Conservation (phyloP, 768 basidiomycete species). For the Trametes coccinea region DNA sequence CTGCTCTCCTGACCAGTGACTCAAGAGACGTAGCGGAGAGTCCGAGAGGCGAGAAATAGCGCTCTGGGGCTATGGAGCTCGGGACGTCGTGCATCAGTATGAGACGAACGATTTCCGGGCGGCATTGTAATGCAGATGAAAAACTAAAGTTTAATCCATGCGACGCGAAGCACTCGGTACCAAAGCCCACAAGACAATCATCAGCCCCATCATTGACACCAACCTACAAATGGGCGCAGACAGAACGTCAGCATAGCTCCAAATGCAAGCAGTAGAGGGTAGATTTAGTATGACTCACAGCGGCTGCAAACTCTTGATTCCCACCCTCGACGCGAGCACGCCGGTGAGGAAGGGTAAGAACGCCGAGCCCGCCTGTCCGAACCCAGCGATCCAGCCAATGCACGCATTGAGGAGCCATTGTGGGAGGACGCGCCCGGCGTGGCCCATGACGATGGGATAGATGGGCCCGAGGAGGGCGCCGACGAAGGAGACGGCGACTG, state of each 20-base stretch:
- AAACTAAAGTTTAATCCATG: neutral
- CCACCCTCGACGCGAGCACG: constrained; percentile 40
- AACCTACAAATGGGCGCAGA: too few relatives aligned
- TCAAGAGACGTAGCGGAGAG: too few relatives aligned
- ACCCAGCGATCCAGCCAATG: constrained; percentile 55
- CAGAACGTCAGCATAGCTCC: too few relatives aligned
- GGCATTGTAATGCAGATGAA: too few relatives aligned
- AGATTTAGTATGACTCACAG: constrained; percentile 37
- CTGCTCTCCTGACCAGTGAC: too few relatives aligned
- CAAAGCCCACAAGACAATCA: neutral
- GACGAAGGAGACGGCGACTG: constrained; percentile 53
- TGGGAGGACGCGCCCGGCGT: constrained; percentile 45
- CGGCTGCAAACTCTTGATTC: constrained; percentile 49
- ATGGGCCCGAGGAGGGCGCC: constrained; percentile 54
- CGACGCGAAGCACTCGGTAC: neutral
- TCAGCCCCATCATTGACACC: too few relatives aligned
- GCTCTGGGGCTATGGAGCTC: too few relatives aligned
- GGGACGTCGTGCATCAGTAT: too few relatives aligned
- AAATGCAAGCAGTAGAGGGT: too few relatives aligned
- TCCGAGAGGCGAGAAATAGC: too few relatives aligned
- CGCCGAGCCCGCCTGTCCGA: constrained; percentile 53
- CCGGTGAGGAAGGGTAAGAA: constrained; percentile 54
- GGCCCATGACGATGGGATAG: constrained; percentile 45
- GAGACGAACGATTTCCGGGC: too few relatives aligned
- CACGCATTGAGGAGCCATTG: constrained; percentile 40